Percentiles rank a stretch among this genome's conserved stretches.
Conservation (phyloP, 495 filamentous ascomycete genomes). For the Penicillium canescens region DNA sequence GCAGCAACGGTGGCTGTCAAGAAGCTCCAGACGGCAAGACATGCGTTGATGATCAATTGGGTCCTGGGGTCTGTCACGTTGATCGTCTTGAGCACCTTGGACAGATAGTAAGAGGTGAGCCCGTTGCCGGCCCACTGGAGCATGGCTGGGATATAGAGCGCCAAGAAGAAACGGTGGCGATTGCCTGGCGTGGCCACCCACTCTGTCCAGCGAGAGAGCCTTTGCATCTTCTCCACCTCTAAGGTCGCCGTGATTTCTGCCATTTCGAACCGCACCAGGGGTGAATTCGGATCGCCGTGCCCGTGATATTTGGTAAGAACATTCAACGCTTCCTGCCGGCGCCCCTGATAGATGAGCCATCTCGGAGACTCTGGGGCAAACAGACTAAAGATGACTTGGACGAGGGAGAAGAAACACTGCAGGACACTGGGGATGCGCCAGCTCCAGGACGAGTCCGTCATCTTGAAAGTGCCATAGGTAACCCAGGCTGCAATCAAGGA, state of each 20-base stretch:
- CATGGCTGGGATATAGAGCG: too few relatives aligned
- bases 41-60: too few relatives aligned
- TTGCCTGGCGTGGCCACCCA: too few relatives aligned
- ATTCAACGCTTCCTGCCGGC: conserved; percentile 36
- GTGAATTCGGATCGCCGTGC: conserved; percentile 17
- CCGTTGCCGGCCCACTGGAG: too few relatives aligned
- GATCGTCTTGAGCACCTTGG: too few relatives aligned
- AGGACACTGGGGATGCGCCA: conserved; percentile 53
- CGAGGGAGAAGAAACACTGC: conserved; percentile 47
- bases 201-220: too few relatives aligned
- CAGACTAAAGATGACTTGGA: conserved; percentile 41
- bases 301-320: conserved; percentile 36
- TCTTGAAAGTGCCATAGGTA: conserved; percentile 9
- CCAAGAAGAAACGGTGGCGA: too few relatives aligned
- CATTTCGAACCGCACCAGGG: conserved; percentile 24
- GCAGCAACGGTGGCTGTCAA: too few relatives aligned
- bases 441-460: conserved; percentile 35
- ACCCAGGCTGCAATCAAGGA: conserved; percentile 41
- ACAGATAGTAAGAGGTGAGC: too few relatives aligned
- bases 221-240: conserved; percentile 17
- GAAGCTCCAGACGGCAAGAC: too few relatives aligned
- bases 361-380: conserved; percentile 46
- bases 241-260: conserved; percentile 25
- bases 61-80: too few relatives aligned
- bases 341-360: conserved; percentile 39